Evolutionary conservation across 2,329 filamentous ascomycete species (phyloP).

Genomic region (Cordyceps tenuipes): DNA sequence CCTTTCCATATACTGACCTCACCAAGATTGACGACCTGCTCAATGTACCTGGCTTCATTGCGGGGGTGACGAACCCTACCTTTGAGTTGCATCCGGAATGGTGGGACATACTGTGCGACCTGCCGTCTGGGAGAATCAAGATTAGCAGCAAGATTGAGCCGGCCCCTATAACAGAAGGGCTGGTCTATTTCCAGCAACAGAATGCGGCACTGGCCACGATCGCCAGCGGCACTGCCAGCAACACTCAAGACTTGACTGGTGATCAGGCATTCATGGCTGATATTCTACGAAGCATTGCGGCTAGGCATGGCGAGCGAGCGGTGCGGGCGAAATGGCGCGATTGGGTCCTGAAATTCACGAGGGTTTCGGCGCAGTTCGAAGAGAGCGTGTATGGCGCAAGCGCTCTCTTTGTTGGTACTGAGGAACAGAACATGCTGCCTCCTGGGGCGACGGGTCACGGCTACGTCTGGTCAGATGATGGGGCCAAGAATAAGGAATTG

Average conservation of each 20-base stretch:
- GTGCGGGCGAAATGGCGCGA: conserved; percentile 88
- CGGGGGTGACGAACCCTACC: conserved; percentile 92
- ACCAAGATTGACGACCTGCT: conserved; percentile 96
- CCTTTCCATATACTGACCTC: conserved; percentile 95
- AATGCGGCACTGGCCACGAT: conserved; percentile 49
- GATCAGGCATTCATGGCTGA: conserved; percentile 85
- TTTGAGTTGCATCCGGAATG: conserved; percentile 93
- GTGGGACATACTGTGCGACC: conserved; percentile 96
- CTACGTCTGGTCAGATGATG: conserved; percentile 88
- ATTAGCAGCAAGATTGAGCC: conserved; percentile 83
- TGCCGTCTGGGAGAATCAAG: conserved; percentile 86
- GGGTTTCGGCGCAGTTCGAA: conserved; percentile 88
- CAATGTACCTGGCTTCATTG: conserved; percentile 94
- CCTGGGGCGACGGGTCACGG: conserved; percentile 70
- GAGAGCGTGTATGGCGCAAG: conserved; percentile 92
- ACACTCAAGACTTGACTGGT: conserved; percentile 63
- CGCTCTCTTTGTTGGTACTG: conserved; percentile 74
- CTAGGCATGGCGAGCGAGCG: conserved; percentile 80
- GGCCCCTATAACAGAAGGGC: conserved; percentile 73
- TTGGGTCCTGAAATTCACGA: conserved; percentile 90
- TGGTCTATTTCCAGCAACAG: conserved; percentile 80
- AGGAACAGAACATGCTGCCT: conserved; percentile 54
- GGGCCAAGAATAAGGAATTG: conserved; percentile 72
- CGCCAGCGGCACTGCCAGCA: conserved; percentile 33
- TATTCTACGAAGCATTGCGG: conserved; percentile 72